phyloP scores from a whole-genome alignment of 495 filamentous ascomycete species.

The Tuber microsphaerosporum region DNA sequence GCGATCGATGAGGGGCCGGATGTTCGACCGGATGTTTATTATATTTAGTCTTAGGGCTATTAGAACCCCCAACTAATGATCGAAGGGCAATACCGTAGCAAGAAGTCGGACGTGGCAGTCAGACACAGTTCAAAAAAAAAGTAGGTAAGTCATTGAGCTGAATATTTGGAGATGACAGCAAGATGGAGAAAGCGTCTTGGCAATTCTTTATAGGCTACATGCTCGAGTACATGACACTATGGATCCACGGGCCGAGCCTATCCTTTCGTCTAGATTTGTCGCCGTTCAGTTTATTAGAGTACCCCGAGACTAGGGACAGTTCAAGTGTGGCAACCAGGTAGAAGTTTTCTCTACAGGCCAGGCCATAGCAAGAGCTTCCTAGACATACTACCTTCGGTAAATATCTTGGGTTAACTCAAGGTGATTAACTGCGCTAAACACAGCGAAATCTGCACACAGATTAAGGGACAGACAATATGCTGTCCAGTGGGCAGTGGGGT shows the following conservation, averaged over 20 bases:
- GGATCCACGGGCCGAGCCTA: neutral
- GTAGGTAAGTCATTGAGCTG: neutral
- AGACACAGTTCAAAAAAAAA: neutral
- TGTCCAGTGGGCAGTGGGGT: neutral
- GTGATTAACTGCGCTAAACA: neutral
- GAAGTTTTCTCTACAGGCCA: neutral
- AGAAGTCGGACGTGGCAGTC: conserved; percentile 1
- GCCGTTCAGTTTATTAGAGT: neutral
- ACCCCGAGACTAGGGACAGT: neutral
- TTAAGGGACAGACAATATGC: neutral
- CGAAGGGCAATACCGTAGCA: neutral
- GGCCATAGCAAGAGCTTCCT: neutral
- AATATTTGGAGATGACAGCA: neutral
- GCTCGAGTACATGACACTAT: neutral
- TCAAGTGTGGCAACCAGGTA: neutral
- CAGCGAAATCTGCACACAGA: neutral
- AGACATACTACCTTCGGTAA: neutral
- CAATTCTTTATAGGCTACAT: neutral
- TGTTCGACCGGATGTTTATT: neutral
- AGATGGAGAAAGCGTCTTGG: neutral
- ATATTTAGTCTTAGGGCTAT: neutral
- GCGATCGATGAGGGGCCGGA: neutral
- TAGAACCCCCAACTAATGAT: neutral
- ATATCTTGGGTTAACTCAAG: neutral
- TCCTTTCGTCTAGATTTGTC: neutral